Base-by-base conservation (phyloP, 768 basidiomycete genomes). In the Lactarius indigo region DNA sequence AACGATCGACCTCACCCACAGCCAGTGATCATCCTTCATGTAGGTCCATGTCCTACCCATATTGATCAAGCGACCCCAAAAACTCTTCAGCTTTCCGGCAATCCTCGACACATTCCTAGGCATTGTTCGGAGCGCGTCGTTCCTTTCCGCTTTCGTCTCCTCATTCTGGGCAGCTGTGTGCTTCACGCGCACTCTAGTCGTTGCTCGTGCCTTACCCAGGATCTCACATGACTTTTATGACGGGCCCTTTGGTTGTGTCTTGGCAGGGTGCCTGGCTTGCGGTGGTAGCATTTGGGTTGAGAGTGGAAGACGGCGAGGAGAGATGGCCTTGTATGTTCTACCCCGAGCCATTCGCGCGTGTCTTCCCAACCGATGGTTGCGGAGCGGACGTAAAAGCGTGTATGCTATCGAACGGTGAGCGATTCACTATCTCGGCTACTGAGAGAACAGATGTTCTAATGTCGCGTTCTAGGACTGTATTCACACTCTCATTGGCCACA, bases 191-290 rank as follows among this genome's bases (percentile, higher is more conserved):
- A 87, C 91, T 3, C 77, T 89, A 6, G 77, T 85, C 6, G 74
- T 89, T 17, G 89, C 90, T 2, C 84, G 83, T 30, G 72, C 87
- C 9, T 80, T 92, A 44, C 89, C 89, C 0, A 78, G 74, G 42
- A 79, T 93, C 57, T 88, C 91, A 18, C 89, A 93, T 69, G 84
- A 93, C 64, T 84, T 89, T 66, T 91, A 89, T 85, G 91, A 93
- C 72, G 89, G 91, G 0, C 88, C 91, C 1, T 82, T 80, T 64
- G 91, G 91, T 1, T 83, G 87, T 66, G 76, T 88, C 35, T 75
- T 92, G 66, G 82, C 79, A 4, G 91, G 88, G 26, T 89, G 87
- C 66, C 74, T 93, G 52, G 76, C 82, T 20, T 92, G 91, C 68
- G 91, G 91, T 5, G 78, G 82, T 64, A 91, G 90, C 63, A 91